Evolutionary conservation across 2,329 filamentous ascomycete species (phyloP), one percentile per base, ranked within the genome.

Genomic region (Hyphodiscus sp.): DNA sequence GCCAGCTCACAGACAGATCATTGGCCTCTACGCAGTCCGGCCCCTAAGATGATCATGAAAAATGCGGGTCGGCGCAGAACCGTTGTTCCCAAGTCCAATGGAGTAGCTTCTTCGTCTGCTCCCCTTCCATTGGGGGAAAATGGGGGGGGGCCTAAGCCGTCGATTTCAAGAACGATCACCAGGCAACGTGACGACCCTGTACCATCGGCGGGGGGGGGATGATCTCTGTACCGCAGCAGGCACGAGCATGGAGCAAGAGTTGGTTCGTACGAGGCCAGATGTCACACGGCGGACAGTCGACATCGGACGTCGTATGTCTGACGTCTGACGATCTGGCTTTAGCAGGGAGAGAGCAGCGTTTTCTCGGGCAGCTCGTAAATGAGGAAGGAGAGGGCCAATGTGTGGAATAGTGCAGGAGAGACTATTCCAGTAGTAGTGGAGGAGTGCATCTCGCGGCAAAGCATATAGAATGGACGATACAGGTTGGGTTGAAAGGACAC

Each of bases 41-140:
- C 50, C 56, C 50, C 54, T 59, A 50, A 60, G 51, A 57, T 49
- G 55, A 56, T 54, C 55, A 30, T 19, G 26, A 38, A 41, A n/a
- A 23, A 9, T 50, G 47, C 47, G 62, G 62, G 59, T 59, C 54
- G 57, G 61, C 55, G 61, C 62, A 65, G 57, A 59, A 58, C 63
- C 62, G 63, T 63, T 64, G 58, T 60, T 41, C 43, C 51, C 45
- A 49, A 54, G 53, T 50, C 58, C 56, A 61, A 60, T 61, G 38
- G 46, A 45, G 56, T 48, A n/a, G 41, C 43, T 30, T 33, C 13
- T 2, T 38, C 33, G 33, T 38, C 33, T 38, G 16, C 13, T 38
- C 33, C 16, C 13, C 16, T 13, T 38, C 33, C 11, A 46, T 45
- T n/a, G n/a, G n/a, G n/a, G n/a, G n/a, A n/a, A n/a, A n/a, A n/a